phyloP scores from a whole-genome alignment of 208 protist genomes.

The Leishmania martiniquensis region DNA sequence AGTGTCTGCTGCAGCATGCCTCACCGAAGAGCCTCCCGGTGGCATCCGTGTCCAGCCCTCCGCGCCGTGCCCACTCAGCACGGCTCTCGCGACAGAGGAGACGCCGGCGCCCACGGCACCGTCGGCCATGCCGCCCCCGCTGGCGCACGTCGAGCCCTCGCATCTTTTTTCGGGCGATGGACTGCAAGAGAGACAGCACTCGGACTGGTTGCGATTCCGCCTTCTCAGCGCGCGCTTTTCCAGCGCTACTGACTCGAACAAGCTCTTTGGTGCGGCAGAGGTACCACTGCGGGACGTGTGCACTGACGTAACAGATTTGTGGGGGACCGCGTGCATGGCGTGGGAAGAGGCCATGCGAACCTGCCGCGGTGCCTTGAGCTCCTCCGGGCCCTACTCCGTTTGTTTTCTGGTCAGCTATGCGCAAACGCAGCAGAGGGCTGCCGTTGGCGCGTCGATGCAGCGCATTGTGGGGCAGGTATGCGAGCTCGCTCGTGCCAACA shows the following conservation, averaged over 20 bases:
- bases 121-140: background rate
- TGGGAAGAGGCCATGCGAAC: slow-evolving; percentile 10
- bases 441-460: slow-evolving; percentile 37
- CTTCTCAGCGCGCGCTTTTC: slow-evolving; percentile 46
- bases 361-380: background rate
- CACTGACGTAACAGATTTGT: slow-evolving; percentile 32
- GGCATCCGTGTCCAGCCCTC: background rate
- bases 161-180: slow-evolving; percentile 10
- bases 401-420: slow-evolving; percentile 55
- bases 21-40: background rate
- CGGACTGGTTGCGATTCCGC: slow-evolving; percentile 27
- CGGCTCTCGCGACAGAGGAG: background rate
- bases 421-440: slow-evolving; percentile 43
- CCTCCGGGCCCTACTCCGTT: slow-evolving; percentile 5
- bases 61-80: background rate
- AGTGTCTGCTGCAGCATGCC: background rate
- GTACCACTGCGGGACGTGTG: slow-evolving; percentile 24
- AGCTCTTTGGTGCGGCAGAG: slow-evolving; percentile 34
- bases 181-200: background rate
- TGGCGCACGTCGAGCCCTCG: background rate
- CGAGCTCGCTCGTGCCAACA: background rate
- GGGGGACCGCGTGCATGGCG: slow-evolving; percentile 15
- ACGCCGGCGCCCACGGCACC: background rate
- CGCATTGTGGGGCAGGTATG: slow-evolving; percentile 16
- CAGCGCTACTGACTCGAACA: slow-evolving; percentile 44